These are phyloP conservation scores for Trichaptum fuscoviolaceum DNA, from an alignment of 768 basidiomycete species.

Conservation along the genomic window DNA sequence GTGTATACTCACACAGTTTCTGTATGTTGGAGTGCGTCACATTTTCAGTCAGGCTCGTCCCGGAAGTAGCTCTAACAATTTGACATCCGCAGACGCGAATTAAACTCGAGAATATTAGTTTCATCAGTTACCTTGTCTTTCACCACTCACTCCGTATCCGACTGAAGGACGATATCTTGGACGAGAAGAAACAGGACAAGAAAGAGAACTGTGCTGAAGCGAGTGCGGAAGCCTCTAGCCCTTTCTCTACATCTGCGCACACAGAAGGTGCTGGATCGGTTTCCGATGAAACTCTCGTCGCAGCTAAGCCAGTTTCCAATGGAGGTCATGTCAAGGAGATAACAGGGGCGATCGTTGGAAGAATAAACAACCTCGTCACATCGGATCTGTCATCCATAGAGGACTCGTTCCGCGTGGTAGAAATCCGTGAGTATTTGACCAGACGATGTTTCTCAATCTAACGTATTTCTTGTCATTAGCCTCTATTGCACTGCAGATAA, in stretches of 20 bases:
- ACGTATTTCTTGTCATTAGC: not conserved
- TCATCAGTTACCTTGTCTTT: not conserved
- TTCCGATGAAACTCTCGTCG: too few species aligned
- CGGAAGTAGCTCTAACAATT: not conserved
- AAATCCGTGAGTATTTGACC: not conserved
- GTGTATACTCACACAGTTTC: not conserved
- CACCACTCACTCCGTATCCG: conserved; percentile 2
- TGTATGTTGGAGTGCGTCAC: not conserved
- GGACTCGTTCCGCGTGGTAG: not conserved
- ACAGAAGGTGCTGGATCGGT: too few species aligned
- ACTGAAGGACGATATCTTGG: not conserved
- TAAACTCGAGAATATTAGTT: not conserved
- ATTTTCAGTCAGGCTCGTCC: not conserved
- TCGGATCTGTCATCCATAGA: conserved; percentile 40
- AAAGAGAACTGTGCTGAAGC: too few species aligned
- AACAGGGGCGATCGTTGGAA: conserved; percentile 38
- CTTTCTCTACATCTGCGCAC: too few species aligned
- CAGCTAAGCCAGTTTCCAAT: too few species aligned
- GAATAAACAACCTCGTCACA: conserved; percentile 72
- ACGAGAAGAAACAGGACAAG: not conserved
- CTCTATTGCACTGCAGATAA: not conserved
- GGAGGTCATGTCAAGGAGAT: not conserved
- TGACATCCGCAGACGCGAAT: not conserved
- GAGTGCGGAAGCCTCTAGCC: too few species aligned
- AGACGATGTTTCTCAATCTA: not conserved